Percentiles rank a stretch among this genome's conserved stretches.
phyloP scores from a whole-genome alignment of 768 basidiomycete species.

The Leccinum pellstonianum region DNA sequence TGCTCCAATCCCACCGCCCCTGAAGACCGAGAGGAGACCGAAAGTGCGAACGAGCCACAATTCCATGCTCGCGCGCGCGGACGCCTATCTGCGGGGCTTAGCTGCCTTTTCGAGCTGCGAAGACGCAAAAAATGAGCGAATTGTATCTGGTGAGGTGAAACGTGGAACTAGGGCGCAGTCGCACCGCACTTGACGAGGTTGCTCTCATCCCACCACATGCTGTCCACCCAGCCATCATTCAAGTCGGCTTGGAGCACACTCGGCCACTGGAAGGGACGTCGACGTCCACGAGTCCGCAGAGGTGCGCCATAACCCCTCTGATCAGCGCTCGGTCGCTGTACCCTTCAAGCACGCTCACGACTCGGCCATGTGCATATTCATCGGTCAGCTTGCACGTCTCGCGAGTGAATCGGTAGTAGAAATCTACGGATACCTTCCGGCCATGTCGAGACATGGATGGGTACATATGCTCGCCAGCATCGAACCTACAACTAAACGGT shows the following conservation, averaged over 20 bases:
- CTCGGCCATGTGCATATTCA: constrained; percentile 42
- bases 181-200: constrained; percentile 51
- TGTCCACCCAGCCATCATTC: constrained; percentile 32
- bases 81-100: constrained; percentile 56
- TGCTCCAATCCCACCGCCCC: no score
- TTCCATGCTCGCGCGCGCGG: constrained; percentile 35
- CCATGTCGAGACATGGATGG: constrained; percentile 88
- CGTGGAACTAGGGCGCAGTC: background rate
- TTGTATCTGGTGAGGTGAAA: background rate
- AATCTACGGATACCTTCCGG: constrained; percentile 80
- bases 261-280: background rate
- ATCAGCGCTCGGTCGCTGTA: constrained; percentile 88
- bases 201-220: constrained; percentile 62
- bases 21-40: constrained; percentile 11
- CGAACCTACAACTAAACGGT: constrained; percentile 77
- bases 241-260: background rate
- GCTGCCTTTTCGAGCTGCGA: constrained; percentile 61
- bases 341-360: constrained; percentile 91
- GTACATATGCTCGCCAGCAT: constrained; percentile 91
- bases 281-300: constrained; percentile 57
- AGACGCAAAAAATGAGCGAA: background rate
- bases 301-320: constrained; percentile 81
- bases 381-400: constrained; percentile 60
- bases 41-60: constrained; percentile 61
- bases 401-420: constrained; percentile 79